These are phyloP conservation scores for Malassezia cuniculi DNA, from an alignment of 1,284 basidiomycete genomes.

Conservation along the genomic window DNA sequence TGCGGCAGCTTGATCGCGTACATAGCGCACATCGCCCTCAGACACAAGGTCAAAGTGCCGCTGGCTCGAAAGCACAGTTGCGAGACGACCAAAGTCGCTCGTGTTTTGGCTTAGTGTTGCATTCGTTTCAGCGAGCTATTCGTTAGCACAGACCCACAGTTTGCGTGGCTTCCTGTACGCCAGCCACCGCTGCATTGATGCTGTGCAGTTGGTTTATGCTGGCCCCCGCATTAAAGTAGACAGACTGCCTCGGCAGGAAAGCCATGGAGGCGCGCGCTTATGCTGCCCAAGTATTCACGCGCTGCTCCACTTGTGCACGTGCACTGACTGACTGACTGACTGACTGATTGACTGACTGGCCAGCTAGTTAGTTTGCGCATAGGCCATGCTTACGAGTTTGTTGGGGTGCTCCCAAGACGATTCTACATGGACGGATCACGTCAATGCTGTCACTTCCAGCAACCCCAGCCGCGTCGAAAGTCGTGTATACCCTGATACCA, in stretches of 20 bases:
- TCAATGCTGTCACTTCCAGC: neutral
- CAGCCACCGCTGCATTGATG: slow-evolving; percentile 3
- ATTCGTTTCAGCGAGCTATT: slow-evolving; percentile 10
- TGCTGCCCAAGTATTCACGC: too few species aligned
- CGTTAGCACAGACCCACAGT: neutral
- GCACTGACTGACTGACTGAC: neutral
- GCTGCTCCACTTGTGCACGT: too few species aligned
- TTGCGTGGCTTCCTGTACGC: slow-evolving; percentile 1
- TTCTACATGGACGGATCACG: neutral
- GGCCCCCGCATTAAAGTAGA: slow-evolving; percentile 8
- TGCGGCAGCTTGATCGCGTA: slow-evolving; percentile 9
- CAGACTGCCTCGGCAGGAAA: slow-evolving; percentile 9
- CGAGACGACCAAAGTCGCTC: slow-evolving; percentile 6
- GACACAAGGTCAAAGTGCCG: slow-evolving; percentile 15
- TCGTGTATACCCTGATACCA: slow-evolving; percentile 1
- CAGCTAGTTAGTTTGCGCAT: too few species aligned
- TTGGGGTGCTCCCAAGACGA: too few species aligned
- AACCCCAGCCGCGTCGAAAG: neutral
- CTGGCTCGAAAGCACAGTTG: slow-evolving; percentile 5
- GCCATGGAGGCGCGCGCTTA: too few species aligned
- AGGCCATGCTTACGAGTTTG: too few species aligned
- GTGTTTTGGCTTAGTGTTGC: slow-evolving; percentile 1
- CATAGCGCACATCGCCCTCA: slow-evolving; percentile 10
- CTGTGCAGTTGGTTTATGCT: slow-evolving; percentile 5
- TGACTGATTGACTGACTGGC: neutral